Percentiles rank a stretch among this genome's conserved stretches.
These are phyloP conservation scores for Camellia granthamiana DNA, from an alignment of 148 eudicot genomes.

Conservation along the genomic window DNA sequence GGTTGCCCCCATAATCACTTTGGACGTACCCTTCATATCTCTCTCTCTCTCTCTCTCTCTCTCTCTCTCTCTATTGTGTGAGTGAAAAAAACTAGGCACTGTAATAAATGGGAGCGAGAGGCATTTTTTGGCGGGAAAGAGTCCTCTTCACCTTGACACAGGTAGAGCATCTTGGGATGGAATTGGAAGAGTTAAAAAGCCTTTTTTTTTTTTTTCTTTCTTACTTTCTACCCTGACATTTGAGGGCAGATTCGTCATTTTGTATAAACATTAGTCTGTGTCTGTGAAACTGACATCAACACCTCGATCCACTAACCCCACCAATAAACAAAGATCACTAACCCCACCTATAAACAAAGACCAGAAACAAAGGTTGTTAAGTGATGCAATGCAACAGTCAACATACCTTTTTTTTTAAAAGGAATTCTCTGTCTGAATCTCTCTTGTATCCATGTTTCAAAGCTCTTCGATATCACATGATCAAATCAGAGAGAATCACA, in stretches of 20 bases:
- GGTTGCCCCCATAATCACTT: conserved; percentile 66
- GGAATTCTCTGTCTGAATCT: no score
- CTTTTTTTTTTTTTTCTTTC: no score
- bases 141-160: conserved; percentile 9
- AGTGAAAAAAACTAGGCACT: not conserved
- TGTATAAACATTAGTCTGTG: not conserved
- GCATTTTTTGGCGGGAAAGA: conserved; percentile 55
- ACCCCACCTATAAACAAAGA: no score
- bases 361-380: not conserved
- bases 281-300: not conserved
- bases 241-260: conserved; percentile 32
- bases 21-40: conserved; percentile 57
- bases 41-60: conserved; percentile 24
- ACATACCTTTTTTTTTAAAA: not conserved
- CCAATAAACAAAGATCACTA: no score
- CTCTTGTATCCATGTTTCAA: no score
- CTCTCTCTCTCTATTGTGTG: not conserved
- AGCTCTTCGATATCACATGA: no score
- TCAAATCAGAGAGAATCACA: no score
- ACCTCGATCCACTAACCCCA: conserved; percentile 2
- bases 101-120: conserved; percentile 13
- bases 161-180: conserved; percentile 27
- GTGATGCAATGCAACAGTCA: not conserved
- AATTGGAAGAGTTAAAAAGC: not conserved
- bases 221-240: conserved; percentile 6